These are phyloP conservation scores for Monosporascus sp. DNA, from an alignment of 2,329 filamentous ascomycete species.

Conservation along the genomic window DNA sequence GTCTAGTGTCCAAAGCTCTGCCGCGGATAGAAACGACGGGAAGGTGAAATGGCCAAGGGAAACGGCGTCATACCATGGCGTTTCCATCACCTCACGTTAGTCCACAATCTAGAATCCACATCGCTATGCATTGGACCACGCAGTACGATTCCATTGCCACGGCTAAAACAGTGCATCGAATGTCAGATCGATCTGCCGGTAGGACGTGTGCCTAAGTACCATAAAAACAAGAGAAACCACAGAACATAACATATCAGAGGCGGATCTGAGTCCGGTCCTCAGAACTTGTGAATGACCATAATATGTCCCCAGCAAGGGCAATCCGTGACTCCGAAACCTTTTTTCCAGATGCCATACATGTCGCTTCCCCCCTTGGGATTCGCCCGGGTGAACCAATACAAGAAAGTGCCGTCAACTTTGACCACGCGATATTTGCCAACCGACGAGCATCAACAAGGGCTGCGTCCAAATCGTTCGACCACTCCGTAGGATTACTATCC, in stretches of 20 bases:
- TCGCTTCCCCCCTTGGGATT: not conserved
- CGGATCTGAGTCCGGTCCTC: not conserved
- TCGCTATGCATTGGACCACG: not conserved
- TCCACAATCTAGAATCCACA: too few relatives aligned
- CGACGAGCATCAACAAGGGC: not conserved
- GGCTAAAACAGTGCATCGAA: not conserved
- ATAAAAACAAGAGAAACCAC: not conserved
- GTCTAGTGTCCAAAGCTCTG: too few relatives aligned
- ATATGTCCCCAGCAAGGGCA: constrained; percentile 1
- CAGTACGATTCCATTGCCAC: not conserved
- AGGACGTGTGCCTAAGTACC: not conserved
- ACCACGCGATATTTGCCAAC: not conserved
- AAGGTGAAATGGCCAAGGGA: too few relatives aligned
- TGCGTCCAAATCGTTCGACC: not conserved
- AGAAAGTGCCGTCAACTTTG: not conserved
- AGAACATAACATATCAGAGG: not conserved
- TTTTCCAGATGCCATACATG: not conserved
- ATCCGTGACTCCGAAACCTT: not conserved
- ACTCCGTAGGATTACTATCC: not conserved
- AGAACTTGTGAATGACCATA: not conserved
- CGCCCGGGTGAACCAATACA: not conserved
- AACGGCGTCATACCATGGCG: too few relatives aligned
- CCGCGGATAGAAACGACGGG: too few relatives aligned
- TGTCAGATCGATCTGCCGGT: not conserved
- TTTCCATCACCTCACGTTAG: too few relatives aligned